Conservation (phyloP, 1,139 yeast species). For the Hemisphaericaspora lyxosophila region DNA sequence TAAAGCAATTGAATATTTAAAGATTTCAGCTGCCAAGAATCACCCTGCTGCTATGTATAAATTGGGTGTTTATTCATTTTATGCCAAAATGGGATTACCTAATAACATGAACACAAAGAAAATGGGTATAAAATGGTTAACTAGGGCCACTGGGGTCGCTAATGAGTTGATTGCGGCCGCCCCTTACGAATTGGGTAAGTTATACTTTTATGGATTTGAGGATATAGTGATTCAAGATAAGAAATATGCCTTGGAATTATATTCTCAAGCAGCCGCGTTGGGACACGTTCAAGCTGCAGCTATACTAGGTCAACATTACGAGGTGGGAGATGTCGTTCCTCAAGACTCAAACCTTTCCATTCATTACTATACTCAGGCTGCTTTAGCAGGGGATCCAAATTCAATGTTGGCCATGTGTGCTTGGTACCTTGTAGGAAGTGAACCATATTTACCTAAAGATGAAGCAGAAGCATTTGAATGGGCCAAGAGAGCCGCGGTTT, state of each 20-base stretch:
- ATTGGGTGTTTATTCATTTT: slow-evolving; percentile 81
- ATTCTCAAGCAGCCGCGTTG: slow-evolving; percentile 85
- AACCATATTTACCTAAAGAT: slow-evolving; percentile 75
- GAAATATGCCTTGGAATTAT: slow-evolving; percentile 82
- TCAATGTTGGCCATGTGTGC: slow-evolving; percentile 95
- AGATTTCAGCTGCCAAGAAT: slow-evolving; percentile 85
- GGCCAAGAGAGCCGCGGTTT: slow-evolving; percentile 84
- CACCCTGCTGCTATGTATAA: slow-evolving; percentile 97
- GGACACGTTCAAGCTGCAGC: slow-evolving; percentile 83
- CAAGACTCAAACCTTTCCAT: slow-evolving; percentile 84
- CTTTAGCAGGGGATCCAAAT: slow-evolving; percentile 80
- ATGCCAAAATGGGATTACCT: slow-evolving; percentile 80
- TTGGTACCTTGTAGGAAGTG: slow-evolving; percentile 92
- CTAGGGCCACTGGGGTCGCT: slow-evolving; percentile 82
- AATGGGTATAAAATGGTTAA: slow-evolving; percentile 89
- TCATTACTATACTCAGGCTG: slow-evolving; percentile 91
- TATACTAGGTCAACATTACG: slow-evolving; percentile 79
- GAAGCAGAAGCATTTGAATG: slow-evolving; percentile 89
- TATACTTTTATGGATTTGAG: slow-evolving; percentile 78
- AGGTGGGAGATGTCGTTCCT: slow-evolving; percentile 75
- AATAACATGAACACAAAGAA: slow-evolving; percentile 69
- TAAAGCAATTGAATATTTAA: slow-evolving; percentile 78
- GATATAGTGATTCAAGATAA: slow-evolving; percentile 85
- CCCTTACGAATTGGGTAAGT: slow-evolving; percentile 87
- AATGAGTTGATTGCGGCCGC: slow-evolving; percentile 86